Base-by-base conservation (phyloP, 768 basidiomycete genomes). In the Leccinum broughii region DNA sequence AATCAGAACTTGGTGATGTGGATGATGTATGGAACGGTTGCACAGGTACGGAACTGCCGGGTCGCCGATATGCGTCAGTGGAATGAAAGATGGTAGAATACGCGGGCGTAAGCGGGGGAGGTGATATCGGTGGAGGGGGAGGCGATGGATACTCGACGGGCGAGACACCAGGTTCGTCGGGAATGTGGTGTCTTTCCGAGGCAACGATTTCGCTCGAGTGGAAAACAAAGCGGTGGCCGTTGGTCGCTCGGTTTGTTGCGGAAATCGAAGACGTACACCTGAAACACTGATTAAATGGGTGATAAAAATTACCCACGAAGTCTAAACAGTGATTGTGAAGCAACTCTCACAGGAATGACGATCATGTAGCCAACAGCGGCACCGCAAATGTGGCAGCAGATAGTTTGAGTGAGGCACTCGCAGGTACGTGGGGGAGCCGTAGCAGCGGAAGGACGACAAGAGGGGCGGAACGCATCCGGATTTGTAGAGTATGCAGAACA, bases 161-260 rank as follows among this genome's bases (percentile, higher is more conserved):
- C 24, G 82, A 75, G 17, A 90, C 83, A 26, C 88, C 88, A 28
- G 81, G 82, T 70, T 92, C 90, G 60, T 82, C 78, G 37, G 75
- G 75, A 58, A 89, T 75, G 64, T 90, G 87, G 66, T 81, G 80
- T 48, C 90, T 83, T 68, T 89, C 87, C 28, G 81, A 81, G 9
- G 83, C 83, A 26, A 73, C 64, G 55, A 92, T 84, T 72, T 88
- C 87, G 63, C 72, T 81, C 44, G 87, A 88, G 77, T 93, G 90
- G 72, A 93, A 94, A 37, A 94, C 92, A 72, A 90, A 94, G 32
- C 90, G 85, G 71, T 93, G 91, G 9, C 90, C 90, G 72, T 93
- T 93, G 24, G 91, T 91, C 8, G 85, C 80, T 60, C 89, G 84
- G 71, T 88, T 88, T 17, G 82, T 84, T 6, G 80, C 80, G 52